phyloP scores from a whole-genome alignment of 2,329 filamentous ascomycete genomes.

The Nemania abortiva region DNA sequence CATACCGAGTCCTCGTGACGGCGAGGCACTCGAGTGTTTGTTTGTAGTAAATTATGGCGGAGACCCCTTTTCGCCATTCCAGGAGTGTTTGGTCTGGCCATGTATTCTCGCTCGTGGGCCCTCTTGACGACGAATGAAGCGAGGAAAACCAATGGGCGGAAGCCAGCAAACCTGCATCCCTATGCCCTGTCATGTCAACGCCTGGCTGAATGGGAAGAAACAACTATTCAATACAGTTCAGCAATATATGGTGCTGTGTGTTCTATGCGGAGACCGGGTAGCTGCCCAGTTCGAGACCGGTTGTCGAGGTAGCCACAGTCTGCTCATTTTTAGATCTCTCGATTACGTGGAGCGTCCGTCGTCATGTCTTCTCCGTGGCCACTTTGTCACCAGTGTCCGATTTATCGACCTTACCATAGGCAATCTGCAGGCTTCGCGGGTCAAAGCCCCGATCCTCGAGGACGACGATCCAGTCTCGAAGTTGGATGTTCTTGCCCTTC shows the following conservation, averaged over 20 bases:
- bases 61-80: constrained; percentile 15
- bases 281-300: background rate
- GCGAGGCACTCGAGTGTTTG: background rate
- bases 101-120: constrained; percentile 18
- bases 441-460: constrained; percentile 83
- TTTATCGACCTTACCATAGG: constrained; percentile 65
- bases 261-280: constrained; percentile 3
- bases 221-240: constrained; percentile 45
- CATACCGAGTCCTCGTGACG: constrained; percentile 1
- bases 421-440: constrained; percentile 69
- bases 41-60: constrained; percentile 23
- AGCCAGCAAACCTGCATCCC: constrained; percentile 40
- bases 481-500: constrained; percentile 82
- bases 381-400: constrained; percentile 54
- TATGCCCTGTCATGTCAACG: constrained; percentile 48
- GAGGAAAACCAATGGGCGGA: constrained; percentile 40
- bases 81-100: background rate
- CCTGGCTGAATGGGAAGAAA: constrained; percentile 48
- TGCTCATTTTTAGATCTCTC: background rate
- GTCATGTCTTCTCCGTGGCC: constrained; percentile 36
- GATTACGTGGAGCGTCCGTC: background rate
- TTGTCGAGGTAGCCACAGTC: background rate
- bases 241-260: constrained; percentile 29
- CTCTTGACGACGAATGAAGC: constrained; percentile 27
- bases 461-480: constrained; percentile 83